A percentile compares a stretch with the other conserved stretches of the same genome.
Evolutionary conservation across 1,139 yeast species (phyloP).

Genomic region (Hansenula sp.): DNA sequence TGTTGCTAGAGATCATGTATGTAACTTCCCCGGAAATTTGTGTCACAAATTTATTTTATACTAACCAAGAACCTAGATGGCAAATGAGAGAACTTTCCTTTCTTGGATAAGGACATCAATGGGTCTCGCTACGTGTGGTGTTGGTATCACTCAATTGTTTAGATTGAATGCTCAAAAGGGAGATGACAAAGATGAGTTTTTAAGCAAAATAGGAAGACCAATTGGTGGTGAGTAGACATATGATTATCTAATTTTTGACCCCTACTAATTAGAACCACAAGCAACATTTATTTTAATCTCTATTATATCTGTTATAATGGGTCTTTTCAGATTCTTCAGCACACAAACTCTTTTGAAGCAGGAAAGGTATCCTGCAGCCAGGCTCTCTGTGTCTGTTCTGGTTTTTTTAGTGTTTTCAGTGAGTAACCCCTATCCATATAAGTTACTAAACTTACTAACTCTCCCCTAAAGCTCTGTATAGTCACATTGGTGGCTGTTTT

Average conservation of each 20-base stretch:
- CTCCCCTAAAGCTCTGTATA: slow-evolving; percentile 6
- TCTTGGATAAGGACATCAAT: slow-evolving; percentile 72
- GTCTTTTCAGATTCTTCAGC: slow-evolving; percentile 37
- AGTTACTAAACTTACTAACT: slow-evolving; percentile 3
- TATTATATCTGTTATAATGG: slow-evolving; percentile 34
- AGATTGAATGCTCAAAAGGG: slow-evolving; percentile 27
- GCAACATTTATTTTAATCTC: slow-evolving; percentile 38
- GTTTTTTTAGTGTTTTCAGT: slow-evolving; percentile 33
- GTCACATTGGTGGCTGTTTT: slow-evolving; percentile 14
- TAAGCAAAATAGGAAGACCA: slow-evolving; percentile 17
- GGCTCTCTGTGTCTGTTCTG: slow-evolving; percentile 29
- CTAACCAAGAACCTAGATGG: slow-evolving; percentile 34
- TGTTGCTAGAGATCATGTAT: slow-evolving; percentile 47
- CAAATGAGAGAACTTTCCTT: slow-evolving; percentile 73
- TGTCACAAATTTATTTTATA: too few relatives aligned
- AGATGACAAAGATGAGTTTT: slow-evolving; percentile 4
- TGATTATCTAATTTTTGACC: background rate
- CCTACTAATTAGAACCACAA: slow-evolving; percentile 6
- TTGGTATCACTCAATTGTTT: slow-evolving; percentile 50
- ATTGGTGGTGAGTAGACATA: slow-evolving; percentile 20
- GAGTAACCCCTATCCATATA: slow-evolving; percentile 10
- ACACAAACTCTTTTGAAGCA: slow-evolving; percentile 40
- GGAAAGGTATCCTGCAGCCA: slow-evolving; percentile 47
- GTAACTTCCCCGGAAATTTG: too few relatives aligned
- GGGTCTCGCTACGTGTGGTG: slow-evolving; percentile 52